phyloP scores from a whole-genome alignment of 2,329 filamentous ascomycete genomes.

The Cladosporium sp. region DNA sequence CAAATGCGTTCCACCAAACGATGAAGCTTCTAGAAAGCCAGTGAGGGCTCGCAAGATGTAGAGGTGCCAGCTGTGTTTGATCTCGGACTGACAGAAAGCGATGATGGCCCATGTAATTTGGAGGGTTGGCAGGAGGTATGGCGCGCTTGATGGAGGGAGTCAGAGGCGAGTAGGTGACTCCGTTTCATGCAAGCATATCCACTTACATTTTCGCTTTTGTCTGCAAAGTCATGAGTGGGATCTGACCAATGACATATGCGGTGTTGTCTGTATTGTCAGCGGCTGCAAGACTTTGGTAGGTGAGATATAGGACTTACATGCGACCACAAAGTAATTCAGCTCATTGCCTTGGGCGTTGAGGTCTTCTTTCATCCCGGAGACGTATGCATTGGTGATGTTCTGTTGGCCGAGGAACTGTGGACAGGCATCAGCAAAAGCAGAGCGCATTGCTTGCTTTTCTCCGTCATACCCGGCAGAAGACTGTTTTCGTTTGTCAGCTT shows the following conservation, averaged over 20 bases:
- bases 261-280: neutral
- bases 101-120: slow-evolving; percentile 15
- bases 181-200: neutral
- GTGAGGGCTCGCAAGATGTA: slow-evolving; percentile 10
- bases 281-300: neutral
- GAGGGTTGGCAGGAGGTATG: slow-evolving; percentile 6
- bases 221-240: slow-evolving; percentile 4
- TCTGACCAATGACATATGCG: neutral
- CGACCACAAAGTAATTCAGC: slow-evolving; percentile 36
- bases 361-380: slow-evolving; percentile 51
- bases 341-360: slow-evolving; percentile 51
- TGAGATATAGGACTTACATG: neutral
- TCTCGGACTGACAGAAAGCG: slow-evolving; percentile 16
- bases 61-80: slow-evolving; percentile 12
- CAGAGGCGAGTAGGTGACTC: neutral
- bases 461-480: slow-evolving; percentile 1
- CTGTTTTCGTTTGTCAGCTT: neutral
- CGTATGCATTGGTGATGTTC: slow-evolving; percentile 42
- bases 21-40: slow-evolving; percentile 1
- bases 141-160: neutral
- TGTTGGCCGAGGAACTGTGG: slow-evolving; percentile 42
- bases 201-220: slow-evolving; percentile 3
- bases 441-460: neutral
- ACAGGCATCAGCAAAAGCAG: neutral
- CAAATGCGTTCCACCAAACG: slow-evolving; percentile 3